Evolutionary conservation across 768 basidiomycete species (phyloP), one percentile per base, ranked within the genome.

Genomic region (Suillus occidentalis): DNA sequence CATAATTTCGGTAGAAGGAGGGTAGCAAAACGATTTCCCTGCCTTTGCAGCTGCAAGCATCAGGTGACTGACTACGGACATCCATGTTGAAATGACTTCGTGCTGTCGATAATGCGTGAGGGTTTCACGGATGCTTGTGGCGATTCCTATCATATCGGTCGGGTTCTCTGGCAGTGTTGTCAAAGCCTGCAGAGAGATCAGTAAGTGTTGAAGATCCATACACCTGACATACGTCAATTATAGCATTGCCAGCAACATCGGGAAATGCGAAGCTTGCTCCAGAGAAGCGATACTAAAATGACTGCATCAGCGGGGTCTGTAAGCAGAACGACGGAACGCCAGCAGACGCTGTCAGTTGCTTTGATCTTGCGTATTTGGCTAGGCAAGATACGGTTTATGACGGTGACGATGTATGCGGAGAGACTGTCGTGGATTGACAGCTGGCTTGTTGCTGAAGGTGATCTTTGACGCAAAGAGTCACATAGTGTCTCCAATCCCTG

Each of bases 341-440:
- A 2, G 37, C 74, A 64, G 43, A 78, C 74, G 25, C 69, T 76
- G 22, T 71, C 71, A 7, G 68, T 70, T 62, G 75, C 75, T 16
- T 72, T 71, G 36, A 78, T 63, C 20, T 14, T 64, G 6, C 50
- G 61, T n/a, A 78, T 68, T 9, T 65, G 34, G 31, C 25, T 28
- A 2, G 53, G 64, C 39, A 37, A 53, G 49, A 67, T 58, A 12
- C 64, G 57, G 28, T 75, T 74, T 8, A 77, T 62, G n/a, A 68
- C 57, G 1, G 66, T 53, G 16, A 71, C 69, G 20, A 77, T 36
- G 62, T 72, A 74, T 20, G 76, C 74, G 2, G 68, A 71, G 47
- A 78, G 66, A 63, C 73, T 72, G 62, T 78, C 75, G 28, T 78
- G 77, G 7, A 63, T 64, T 12, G 75, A 72, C 18, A 73, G 53